Conservation (phyloP, 2,329 filamentous ascomycete genomes). For the Penicillium psychrosexuale region DNA sequence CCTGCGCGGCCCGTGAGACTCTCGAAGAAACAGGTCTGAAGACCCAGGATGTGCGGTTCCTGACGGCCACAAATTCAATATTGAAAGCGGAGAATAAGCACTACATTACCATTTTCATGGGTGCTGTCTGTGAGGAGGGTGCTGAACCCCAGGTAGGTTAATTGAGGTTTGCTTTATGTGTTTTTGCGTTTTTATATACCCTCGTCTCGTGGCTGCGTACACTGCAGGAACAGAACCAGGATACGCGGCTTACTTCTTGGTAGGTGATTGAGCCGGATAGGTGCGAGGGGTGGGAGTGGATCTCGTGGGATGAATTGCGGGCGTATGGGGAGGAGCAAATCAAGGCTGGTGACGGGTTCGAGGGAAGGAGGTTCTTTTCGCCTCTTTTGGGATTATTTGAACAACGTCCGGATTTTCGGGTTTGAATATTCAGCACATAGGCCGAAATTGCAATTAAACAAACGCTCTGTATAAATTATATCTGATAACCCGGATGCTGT, state of each 20-base stretch:
- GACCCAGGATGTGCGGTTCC: slow-evolving; percentile 52
- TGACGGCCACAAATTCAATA: slow-evolving; percentile 65
- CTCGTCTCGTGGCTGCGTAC: neutral
- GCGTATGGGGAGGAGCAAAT: slow-evolving; percentile 29
- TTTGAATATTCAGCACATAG: neutral
- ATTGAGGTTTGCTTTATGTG: slow-evolving; percentile 1
- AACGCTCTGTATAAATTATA: too few relatives aligned
- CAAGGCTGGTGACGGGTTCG: slow-evolving; percentile 26
- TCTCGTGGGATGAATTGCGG: slow-evolving; percentile 49
- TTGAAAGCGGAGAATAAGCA: slow-evolving; percentile 62
- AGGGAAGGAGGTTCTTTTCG: slow-evolving; percentile 43
- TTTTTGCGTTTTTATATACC: neutral
- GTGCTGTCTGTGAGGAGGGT: slow-evolving; percentile 48
- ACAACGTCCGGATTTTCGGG: slow-evolving; percentile 35
- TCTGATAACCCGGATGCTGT: too few relatives aligned
- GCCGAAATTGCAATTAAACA: neutral
- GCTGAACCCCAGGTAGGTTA: slow-evolving; percentile 54
- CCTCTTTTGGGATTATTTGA: slow-evolving; percentile 48
- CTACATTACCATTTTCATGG: slow-evolving; percentile 71
- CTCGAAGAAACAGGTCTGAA: slow-evolving; percentile 67
- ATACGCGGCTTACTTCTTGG: neutral
- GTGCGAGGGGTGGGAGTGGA: slow-evolving; percentile 56
- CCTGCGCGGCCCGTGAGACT: slow-evolving; percentile 65
- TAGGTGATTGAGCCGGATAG: slow-evolving; percentile 50
- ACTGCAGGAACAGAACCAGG: neutral